phyloP scores from a whole-genome alignment of 768 basidiomycete species.

The Lactarius trivialis region DNA sequence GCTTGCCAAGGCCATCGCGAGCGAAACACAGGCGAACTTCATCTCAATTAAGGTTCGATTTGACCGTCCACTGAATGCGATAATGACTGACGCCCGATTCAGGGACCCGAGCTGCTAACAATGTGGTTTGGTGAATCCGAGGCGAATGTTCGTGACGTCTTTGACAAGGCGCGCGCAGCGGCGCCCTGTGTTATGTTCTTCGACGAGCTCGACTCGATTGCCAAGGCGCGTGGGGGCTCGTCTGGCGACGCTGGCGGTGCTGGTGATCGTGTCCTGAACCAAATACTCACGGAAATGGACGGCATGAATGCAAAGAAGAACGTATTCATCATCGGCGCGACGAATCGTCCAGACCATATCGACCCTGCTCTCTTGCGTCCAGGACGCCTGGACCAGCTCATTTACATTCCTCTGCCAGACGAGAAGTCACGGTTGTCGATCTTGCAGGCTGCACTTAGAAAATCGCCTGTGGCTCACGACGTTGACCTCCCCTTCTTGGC shows the following conservation, averaged over 20 bases:
- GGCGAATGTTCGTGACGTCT: slow-evolving; percentile 98
- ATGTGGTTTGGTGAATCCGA: slow-evolving; percentile 99
- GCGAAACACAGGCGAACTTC: slow-evolving; percentile 99
- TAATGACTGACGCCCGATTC: slow-evolving; percentile 18
- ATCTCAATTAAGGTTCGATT: slow-evolving; percentile 86
- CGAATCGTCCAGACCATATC: slow-evolving; percentile 95
- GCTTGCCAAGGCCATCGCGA: slow-evolving; percentile 97
- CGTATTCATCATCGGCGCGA: slow-evolving; percentile 96
- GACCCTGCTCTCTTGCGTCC: slow-evolving; percentile 90
- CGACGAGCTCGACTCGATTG: slow-evolving; percentile 98
- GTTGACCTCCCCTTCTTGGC: slow-evolving; percentile 85
- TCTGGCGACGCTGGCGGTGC: slow-evolving; percentile 92
- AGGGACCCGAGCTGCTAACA: slow-evolving; percentile 94
- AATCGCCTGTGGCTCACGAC: slow-evolving; percentile 75
- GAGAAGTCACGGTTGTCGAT: slow-evolving; percentile 88
- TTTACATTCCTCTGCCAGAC: slow-evolving; percentile 98
- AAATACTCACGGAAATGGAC: slow-evolving; percentile 97
- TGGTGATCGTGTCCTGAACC: slow-evolving; percentile 95
- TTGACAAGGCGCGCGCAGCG: slow-evolving; percentile 98
- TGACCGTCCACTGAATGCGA: not conserved
- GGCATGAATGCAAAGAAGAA: slow-evolving; percentile 99
- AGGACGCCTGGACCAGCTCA: slow-evolving; percentile 97
- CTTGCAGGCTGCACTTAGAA: slow-evolving; percentile 85
- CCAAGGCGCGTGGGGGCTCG: slow-evolving; percentile 87
- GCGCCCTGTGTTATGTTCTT: slow-evolving; percentile 99